These are phyloP conservation scores for Pisolithus sp. DNA, from an alignment of 768 basidiomycete genomes.

Conservation along the genomic window DNA sequence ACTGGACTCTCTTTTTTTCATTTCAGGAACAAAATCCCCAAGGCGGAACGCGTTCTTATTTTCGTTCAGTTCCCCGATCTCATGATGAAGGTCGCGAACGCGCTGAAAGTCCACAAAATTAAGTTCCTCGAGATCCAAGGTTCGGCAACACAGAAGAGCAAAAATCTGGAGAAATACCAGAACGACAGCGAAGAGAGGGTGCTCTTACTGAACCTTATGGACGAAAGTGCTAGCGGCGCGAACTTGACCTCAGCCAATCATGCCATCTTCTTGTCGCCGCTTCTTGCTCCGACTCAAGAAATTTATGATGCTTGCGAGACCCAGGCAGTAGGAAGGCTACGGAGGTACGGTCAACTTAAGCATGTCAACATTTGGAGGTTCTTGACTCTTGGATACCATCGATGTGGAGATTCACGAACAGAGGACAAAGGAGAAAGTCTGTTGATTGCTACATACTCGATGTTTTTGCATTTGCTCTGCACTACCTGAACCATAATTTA, in stretches of 20 bases:
- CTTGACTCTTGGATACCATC: conserved; percentile 79
- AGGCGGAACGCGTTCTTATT: conserved; percentile 77
- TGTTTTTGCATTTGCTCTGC: not conserved
- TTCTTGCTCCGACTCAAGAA: conserved; percentile 76
- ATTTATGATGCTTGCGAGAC: conserved; percentile 81
- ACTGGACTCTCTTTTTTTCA: not conserved
- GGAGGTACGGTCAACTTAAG: conserved; percentile 78
- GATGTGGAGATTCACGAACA: conserved; percentile 78
- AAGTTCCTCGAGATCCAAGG: conserved; percentile 79
- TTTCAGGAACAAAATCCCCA: conserved; percentile 58
- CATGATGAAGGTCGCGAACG: conserved; percentile 85
- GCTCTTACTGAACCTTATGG: conserved; percentile 85
- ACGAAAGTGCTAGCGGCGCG: conserved; percentile 90
- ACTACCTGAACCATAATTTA: not conserved
- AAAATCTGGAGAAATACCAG: conserved; percentile 83
- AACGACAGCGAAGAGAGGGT: conserved; percentile 71
- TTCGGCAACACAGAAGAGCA: conserved; percentile 68
- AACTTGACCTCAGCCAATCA: conserved; percentile 93
- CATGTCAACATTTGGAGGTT: conserved; percentile 80
- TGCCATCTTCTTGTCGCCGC: conserved; percentile 89
- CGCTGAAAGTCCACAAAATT: conserved; percentile 65
- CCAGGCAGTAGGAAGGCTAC: conserved; percentile 77
- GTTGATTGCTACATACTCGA: not conserved
- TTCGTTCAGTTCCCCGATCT: conserved; percentile 97
- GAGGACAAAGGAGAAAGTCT: conserved; percentile 27